Conservation (phyloP, 2,329 filamentous ascomycete genomes). For the Xylaria sp. region DNA sequence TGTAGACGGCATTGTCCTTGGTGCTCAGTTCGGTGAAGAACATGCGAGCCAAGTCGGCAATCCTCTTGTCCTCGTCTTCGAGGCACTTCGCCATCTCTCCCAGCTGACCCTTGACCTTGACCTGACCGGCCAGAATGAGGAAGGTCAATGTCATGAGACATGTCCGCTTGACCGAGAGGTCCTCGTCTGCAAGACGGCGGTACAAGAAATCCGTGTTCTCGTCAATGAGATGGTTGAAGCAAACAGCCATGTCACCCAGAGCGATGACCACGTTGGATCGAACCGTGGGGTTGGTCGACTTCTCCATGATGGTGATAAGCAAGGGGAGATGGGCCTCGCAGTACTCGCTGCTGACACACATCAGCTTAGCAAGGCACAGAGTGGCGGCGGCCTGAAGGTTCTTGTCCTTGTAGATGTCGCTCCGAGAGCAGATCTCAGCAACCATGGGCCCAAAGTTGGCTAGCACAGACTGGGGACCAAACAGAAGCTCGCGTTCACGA, state of each 20-base stretch:
- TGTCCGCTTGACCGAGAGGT: constrained; percentile 88
- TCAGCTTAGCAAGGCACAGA: constrained; percentile 91
- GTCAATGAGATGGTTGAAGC: constrained; percentile 98
- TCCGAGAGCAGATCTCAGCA: constrained; percentile 89
- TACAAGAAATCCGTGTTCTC: constrained; percentile 99
- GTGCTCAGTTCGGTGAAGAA: constrained; percentile 97
- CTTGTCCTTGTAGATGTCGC: constrained; percentile 83
- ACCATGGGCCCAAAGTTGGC: constrained; percentile 87
- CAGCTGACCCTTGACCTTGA: constrained; percentile 98
- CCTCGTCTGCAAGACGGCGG: constrained; percentile 80
- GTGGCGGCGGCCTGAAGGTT: constrained; percentile 90
- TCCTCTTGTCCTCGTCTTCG: constrained; percentile 90
- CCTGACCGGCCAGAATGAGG: constrained; percentile 91
- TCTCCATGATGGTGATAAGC: constrained; percentile 96
- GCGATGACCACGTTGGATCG: constrained; percentile 96
- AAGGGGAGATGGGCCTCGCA: constrained; percentile 89
- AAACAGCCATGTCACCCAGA: constrained; percentile 97
- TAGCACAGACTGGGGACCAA: constrained; percentile 74
- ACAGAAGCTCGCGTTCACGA: constrained; percentile 76
- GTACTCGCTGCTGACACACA: constrained; percentile 97
- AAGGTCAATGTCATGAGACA: constrained; percentile 99
- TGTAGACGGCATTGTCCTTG: constrained; percentile 98
- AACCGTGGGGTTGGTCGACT: constrained; percentile 84
- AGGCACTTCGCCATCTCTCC: constrained; percentile 99
- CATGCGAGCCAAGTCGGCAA: constrained; percentile 91